Base-by-base conservation (phyloP, 257 asterid species). In the Penstemon newberryi region DNA sequence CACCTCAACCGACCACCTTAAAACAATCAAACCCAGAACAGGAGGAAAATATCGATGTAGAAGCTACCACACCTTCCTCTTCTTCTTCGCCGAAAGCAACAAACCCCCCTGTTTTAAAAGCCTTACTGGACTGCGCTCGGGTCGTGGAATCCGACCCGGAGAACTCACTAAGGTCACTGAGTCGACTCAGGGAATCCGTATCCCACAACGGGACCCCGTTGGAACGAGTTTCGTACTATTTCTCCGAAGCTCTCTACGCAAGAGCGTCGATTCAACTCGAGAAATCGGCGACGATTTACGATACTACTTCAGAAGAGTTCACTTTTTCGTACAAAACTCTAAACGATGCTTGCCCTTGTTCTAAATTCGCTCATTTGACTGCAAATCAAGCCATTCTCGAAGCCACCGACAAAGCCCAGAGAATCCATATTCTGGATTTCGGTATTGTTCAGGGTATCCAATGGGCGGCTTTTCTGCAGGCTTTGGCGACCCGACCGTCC, bases 401-500 rank as follows among this genome's bases (percentile, higher is more conserved):
- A 68, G 93, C 96, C 40, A 91, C 95, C 4, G 93, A 87, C 56
- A 80, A 71, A 8, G 85, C 81, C 36, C 58, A 25, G 38, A 84
- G 76, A 74, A 94, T 94, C 69, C 99, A 89, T 84, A 84, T 94
- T 11, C 82, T 94, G 6, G 99, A 94, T 84, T 94, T 94, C 39
- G 99, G 99, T 7, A 88, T 94, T 46, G 92, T 86, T 25, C 97
- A 91, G 56, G 99, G 99, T 5, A 82, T 94, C 67, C 99, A 94
- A 57, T 94, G 99, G 99, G 97, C 99, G 1, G 97, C 97, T 5
- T 86, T 94, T 7, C 80, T 94, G 72, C 99, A 94, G 60, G 99
- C 96, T n/a, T 55, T 94, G 15, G 97, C 97, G 0, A 89, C 96
- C 67, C 86, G 99, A 44, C 87, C 96, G 25, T 56, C 88, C 18